Evolutionary conservation across 306 rosid species (phyloP), one percentile per base, ranked within the genome.

Genomic region (Pyrus communis): DNA sequence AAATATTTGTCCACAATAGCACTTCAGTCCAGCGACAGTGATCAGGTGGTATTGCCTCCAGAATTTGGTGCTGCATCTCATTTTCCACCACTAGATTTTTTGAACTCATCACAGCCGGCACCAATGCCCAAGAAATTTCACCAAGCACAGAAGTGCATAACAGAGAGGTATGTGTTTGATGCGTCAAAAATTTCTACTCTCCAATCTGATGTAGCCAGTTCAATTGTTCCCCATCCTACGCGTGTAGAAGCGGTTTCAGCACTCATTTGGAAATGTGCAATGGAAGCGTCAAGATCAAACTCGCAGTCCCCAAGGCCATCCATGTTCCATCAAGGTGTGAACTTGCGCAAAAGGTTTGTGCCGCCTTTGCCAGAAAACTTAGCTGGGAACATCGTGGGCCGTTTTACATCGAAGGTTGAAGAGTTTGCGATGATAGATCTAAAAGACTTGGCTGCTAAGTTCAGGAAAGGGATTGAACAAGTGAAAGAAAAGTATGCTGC

Each of bases 101-200:
- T 7, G 13, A 62, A 62, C n/a, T 2, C 1, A 12, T 35, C 11
- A 4, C 40, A 38, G 42, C 42, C 42, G 42, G 8, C 10, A 38
- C 42, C 42, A 38, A 38, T 38, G 42, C 9, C 42, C 0, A 38
- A 38, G 42, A 38, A 38, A 38, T 38, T 38, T 38, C 42, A 38
- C 42, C 4, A 13, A 17, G 17, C 57, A 52, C 82, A 51, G 0
- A 82, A 80, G 7, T 82, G 77, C 31, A 46, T 66, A 9, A 80
- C 88, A 64, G 76, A 45, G 62, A 85, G 87, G 49, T 75, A 86
- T n/a, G 33, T 74, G 63, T 84, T 88, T 33, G 64, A 51, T 21
- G 79, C 59, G 54, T 65, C 80, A 18, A 57, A 31, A 23, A 78
- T 84, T 46, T 35, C 80, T 27, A 35, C 60, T 3, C 69, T 86